Percentiles rank a stretch among this genome's conserved stretches.
These are phyloP conservation scores for Coemansia sp. DNA, from an alignment of 192 early-diverging fungal genomes.

Conservation along the genomic window DNA sequence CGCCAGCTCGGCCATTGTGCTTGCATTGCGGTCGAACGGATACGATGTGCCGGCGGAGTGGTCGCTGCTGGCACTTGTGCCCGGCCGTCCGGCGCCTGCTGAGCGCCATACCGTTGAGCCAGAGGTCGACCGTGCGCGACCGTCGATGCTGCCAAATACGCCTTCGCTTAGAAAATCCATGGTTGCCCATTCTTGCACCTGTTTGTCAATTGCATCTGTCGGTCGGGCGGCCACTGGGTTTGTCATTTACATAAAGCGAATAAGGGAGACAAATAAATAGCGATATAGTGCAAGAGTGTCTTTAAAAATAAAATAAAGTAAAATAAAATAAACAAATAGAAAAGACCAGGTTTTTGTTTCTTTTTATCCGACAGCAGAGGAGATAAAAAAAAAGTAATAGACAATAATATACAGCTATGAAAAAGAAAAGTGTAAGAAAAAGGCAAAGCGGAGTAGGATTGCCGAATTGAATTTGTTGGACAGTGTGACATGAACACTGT, in stretches of 20 bases:
- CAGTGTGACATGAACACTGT: no score
- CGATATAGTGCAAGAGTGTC: no score
- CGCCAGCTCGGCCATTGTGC: neutral
- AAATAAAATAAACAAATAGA: neutral
- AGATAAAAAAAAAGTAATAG: neutral
- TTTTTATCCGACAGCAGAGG: no score
- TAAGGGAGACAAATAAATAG: neutral
- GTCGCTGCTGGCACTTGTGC: conserved; percentile 11
- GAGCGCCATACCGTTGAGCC: conserved; percentile 34
- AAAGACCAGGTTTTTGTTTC: neutral
- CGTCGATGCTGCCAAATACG: conserved; percentile 48
- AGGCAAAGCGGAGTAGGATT: no score
- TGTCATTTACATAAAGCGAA: neutral
- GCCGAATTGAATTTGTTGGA: no score
- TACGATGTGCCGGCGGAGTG: neutral
- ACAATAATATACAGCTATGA: neutral
- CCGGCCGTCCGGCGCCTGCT: neutral
- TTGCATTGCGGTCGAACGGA: neutral
- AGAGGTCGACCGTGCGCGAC: conserved; percentile 39
- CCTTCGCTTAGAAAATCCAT: conserved; percentile 30
- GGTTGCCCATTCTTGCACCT: conserved; percentile 24
- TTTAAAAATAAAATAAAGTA: no score
- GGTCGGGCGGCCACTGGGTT: neutral
- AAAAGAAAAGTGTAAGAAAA: neutral
- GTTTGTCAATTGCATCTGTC: conserved; percentile 15